Percentiles rank a stretch among this genome's conserved stretches.
These are phyloP conservation scores for Globisporangium cystogenes DNA, from an alignment of 352 stramenopile species.

Conservation along the genomic window DNA sequence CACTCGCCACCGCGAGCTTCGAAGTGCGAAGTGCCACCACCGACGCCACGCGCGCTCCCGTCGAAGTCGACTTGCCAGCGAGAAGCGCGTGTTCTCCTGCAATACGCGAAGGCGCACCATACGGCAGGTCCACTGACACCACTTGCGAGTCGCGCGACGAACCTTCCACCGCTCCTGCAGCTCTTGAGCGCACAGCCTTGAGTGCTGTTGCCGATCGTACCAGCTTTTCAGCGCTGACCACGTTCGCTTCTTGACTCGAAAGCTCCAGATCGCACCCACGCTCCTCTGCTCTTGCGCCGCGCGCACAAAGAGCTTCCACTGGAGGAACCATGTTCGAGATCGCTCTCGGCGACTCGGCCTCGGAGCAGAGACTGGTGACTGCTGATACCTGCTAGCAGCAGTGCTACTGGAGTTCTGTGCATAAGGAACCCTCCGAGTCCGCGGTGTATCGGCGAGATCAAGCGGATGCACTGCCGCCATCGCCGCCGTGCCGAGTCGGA, in stretches of 20 bases:
- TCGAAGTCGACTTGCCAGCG: conserved; percentile 20
- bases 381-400: background rate
- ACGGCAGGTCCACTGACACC: conserved; percentile 2
- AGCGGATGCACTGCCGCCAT: background rate
- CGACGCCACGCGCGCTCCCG: conserved; percentile 21
- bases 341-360: background rate
- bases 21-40: conserved; percentile 16
- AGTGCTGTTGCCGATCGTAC: conserved; percentile 4
- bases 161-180: conserved; percentile 7
- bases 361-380: background rate
- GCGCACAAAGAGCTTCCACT: conserved; percentile 23
- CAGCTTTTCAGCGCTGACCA: conserved; percentile 15
- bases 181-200: conserved; percentile 3
- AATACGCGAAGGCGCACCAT: background rate
- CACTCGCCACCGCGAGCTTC: background rate
- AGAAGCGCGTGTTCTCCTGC: background rate
- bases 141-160: background rate
- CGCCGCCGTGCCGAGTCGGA: too few species aligned
- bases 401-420: background rate
- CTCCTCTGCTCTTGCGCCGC: conserved; percentile 12
- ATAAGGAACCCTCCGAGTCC: background rate
- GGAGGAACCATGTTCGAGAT: conserved; percentile 18
- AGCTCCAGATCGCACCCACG: conserved; percentile 5
- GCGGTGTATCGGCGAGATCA: background rate
- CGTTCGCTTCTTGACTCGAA: conserved; percentile 19